Evolutionary conservation across 176 grass and related monocot genomes (phyloP).

Genomic region (Guadua angustifolia): DNA sequence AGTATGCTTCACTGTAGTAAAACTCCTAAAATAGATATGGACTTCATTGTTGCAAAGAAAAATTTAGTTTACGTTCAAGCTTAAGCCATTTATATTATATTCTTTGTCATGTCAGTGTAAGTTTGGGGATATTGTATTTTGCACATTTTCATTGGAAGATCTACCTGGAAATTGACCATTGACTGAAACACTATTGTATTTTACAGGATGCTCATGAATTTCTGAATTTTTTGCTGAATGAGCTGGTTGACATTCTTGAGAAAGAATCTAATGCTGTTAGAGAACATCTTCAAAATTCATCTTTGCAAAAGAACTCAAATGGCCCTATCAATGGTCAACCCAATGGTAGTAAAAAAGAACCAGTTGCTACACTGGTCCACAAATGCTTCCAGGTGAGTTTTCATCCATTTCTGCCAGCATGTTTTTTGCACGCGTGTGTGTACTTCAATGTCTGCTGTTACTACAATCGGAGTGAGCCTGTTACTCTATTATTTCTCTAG

Average conservation of each 20-base stretch:
- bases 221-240: slow-evolving; percentile 94
- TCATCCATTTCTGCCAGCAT: slow-evolving; percentile 25
- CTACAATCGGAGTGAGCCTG: slow-evolving; percentile 24
- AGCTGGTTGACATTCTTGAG: slow-evolving; percentile 98
- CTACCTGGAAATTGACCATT: not conserved
- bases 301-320: slow-evolving; percentile 64
- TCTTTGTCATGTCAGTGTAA: not conserved
- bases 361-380: slow-evolving; percentile 78
- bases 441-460: slow-evolving; percentile 19
- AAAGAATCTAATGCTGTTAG: slow-evolving; percentile 69
- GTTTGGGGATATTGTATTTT: not conserved
- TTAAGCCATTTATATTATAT: not conserved
- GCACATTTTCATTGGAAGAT: not conserved
- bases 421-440: not conserved
- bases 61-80: not conserved
- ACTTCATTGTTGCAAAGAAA: not conserved
- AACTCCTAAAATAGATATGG: not conserved
- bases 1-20: not conserved
- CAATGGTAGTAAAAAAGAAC: slow-evolving; percentile 79
- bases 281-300: slow-evolving; percentile 51
- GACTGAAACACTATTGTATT: slow-evolving; percentile 37
- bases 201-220: slow-evolving; percentile 99
- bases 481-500: slow-evolving; percentile 49
- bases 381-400: slow-evolving; percentile 85
- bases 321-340: slow-evolving; percentile 50